Percentiles rank a stretch among this genome's conserved stretches.
These are phyloP conservation scores for Epichloe bromicola DNA, from an alignment of 2,329 filamentous ascomycete species.

Conservation along the genomic window DNA sequence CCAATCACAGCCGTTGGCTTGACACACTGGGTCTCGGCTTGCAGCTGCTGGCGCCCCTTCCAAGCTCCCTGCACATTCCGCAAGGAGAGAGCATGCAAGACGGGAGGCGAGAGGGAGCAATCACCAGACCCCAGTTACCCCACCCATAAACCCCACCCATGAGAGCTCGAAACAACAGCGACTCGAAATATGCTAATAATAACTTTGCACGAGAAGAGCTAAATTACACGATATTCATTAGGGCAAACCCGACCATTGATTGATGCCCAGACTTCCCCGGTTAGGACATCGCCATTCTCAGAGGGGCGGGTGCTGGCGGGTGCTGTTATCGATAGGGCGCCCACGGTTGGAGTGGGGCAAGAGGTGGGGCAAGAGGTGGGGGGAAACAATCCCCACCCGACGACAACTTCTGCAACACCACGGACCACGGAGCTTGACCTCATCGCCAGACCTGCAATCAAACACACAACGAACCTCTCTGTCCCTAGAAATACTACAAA, in stretches of 20 bases:
- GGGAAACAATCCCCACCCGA: neutral
- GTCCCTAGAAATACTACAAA: neutral
- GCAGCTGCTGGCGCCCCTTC: neutral
- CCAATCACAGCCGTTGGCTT: constrained; percentile 4
- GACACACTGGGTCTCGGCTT: neutral
- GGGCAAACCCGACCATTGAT: neutral
- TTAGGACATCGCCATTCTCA: no score
- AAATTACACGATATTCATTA: no score
- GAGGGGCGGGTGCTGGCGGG: no score
- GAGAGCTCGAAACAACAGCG: no score
- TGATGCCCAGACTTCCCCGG: no score
- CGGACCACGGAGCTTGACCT: neutral
- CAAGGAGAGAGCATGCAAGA: neutral
- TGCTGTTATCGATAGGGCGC: neutral
- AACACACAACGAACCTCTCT: no score
- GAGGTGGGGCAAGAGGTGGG: neutral
- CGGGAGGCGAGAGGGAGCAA: neutral
- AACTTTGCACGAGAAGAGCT: no score
- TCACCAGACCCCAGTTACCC: no score
- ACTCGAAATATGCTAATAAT: no score
- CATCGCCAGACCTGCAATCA: neutral
- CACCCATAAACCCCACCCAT: no score
- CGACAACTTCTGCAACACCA: neutral
- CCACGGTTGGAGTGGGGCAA: neutral
- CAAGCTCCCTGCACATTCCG: neutral